Evolutionary conservation across 805 yeast genomes (phyloP).

Genomic region (Nakazawaea peltata): DNA sequence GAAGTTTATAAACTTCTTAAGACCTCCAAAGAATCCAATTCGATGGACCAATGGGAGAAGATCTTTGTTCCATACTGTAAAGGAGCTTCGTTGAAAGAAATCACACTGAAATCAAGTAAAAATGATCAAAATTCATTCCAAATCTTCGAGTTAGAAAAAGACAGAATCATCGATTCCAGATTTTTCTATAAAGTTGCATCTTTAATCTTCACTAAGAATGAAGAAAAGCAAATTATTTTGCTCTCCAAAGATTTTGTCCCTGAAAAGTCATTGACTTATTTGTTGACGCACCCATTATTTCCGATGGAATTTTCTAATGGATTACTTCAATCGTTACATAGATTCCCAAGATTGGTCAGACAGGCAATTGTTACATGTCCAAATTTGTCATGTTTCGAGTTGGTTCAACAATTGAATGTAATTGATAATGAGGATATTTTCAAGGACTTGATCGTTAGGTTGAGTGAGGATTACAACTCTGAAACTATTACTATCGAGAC

Average conservation of each 20-base stretch:
- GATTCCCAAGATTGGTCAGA: conserved; percentile 58
- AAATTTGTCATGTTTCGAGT: conserved; percentile 53
- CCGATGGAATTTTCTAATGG: conserved; percentile 53
- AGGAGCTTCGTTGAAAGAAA: conserved; percentile 18
- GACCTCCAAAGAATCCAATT: conserved; percentile 13
- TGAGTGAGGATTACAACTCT: conserved; percentile 56
- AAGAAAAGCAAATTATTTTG: conserved; percentile 16
- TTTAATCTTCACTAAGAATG: conserved; percentile 27
- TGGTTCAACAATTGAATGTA: conserved; percentile 51
- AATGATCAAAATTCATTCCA: conserved; percentile 24
- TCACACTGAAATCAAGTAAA: conserved; percentile 15
- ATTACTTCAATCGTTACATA: conserved; percentile 40
- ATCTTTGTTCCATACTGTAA: conserved; percentile 23
- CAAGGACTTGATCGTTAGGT: conserved; percentile 57
- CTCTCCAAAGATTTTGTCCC: conserved; percentile 32
- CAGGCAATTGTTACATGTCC: conserved; percentile 81
- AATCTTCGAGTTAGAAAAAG: conserved; percentile 56
- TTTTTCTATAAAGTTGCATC: conserved; percentile 41
- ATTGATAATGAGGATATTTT: conserved; percentile 57
- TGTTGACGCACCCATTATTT: conserved; percentile 82
- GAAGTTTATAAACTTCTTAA: conserved; percentile 21
- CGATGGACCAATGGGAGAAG: conserved; percentile 21
- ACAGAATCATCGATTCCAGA: conserved; percentile 52
- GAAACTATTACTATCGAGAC: conserved; percentile 48
- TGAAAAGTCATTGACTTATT: conserved; percentile 55